Evolutionary conservation across 2,329 filamentous ascomycete species (phyloP), one percentile per base, ranked within the genome.

Genomic region (Xylariales sp.): DNA sequence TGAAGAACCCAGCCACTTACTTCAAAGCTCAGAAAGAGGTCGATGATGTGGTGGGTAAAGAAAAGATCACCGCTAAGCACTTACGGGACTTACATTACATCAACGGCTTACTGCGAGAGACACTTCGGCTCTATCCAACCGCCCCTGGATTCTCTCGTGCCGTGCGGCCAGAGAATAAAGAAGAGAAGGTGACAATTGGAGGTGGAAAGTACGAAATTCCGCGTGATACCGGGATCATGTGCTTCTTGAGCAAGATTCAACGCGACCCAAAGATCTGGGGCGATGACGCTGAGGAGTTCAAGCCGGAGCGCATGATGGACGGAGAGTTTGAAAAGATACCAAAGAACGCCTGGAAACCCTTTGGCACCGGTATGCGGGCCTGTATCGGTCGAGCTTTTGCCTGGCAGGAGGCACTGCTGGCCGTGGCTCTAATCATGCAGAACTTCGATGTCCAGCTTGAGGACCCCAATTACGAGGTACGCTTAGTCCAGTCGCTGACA

Each of bases 361-460:
- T 89, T 48, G 85, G 85, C 2, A 84, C 85, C 41, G 85, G 84
- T 2, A 67, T 74, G 45, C 66, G 85, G 37, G 81, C 67, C 1
- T 90, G 85, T 48, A 88, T 89, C 43, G 85, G 85, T 4, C 66
- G 83, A 2, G 70, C 76, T 0, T 89, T 89, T 53, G 83, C 85
- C 2, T 84, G 80, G 80, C 85, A 89, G 52, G 85, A 90, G 58
- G 70, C 74, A 3, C 54, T 83, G 5, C 61, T 87, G 2, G 70
- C 73, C 7, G 64, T 80, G 47, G 68, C 68, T 1, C 66, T 76
- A 45, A 53, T 81, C 10, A 57, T 83, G 16, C 78, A 81, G 49
- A 78, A 74, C 43, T 81, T 83, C 57, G 70, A 82, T 42, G 73
- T 83, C 43, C 64, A 70, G 33, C 55, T 76, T 45, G 71, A 70